phyloP scores from a whole-genome alignment of 2,329 filamentous ascomycete genomes.

The Colletotrichum australisinense region DNA sequence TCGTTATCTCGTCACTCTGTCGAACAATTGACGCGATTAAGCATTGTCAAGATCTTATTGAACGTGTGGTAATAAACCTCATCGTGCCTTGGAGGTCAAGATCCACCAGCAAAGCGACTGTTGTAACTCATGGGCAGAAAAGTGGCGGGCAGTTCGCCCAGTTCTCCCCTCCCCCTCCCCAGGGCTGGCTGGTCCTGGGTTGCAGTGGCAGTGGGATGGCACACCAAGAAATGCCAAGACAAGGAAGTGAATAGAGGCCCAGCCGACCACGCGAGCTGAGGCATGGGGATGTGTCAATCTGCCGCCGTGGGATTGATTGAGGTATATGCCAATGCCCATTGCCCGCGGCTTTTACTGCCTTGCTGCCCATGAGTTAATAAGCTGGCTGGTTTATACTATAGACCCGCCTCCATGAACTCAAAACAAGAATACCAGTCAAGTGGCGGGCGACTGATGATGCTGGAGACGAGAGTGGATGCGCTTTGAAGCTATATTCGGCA shows the following conservation, averaged over 20 bases:
- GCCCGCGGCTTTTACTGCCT: background rate
- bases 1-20: background rate
- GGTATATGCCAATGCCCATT: background rate
- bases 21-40: background rate
- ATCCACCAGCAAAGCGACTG: background rate
- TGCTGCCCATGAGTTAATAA: background rate
- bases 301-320: constrained; percentile 16
- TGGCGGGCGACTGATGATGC: background rate
- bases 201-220: constrained; percentile 10
- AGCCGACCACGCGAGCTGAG: constrained; percentile 15
- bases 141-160: background rate
- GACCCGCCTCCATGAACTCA: background rate
- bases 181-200: constrained; percentile 4
- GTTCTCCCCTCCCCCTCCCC: background rate
- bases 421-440: background rate
- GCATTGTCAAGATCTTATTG: constrained; percentile 1
- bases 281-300: constrained; percentile 26
- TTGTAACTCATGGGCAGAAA: background rate
- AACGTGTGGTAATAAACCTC: background rate
- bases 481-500: constrained; percentile 17
- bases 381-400: background rate
- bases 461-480: background rate
- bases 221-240: constrained; percentile 2
- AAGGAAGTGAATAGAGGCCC: background rate
- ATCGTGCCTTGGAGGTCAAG: background rate